Evolutionary conservation across 306 rosid species (phyloP).

Genomic region (Rosa multiflora): DNA sequence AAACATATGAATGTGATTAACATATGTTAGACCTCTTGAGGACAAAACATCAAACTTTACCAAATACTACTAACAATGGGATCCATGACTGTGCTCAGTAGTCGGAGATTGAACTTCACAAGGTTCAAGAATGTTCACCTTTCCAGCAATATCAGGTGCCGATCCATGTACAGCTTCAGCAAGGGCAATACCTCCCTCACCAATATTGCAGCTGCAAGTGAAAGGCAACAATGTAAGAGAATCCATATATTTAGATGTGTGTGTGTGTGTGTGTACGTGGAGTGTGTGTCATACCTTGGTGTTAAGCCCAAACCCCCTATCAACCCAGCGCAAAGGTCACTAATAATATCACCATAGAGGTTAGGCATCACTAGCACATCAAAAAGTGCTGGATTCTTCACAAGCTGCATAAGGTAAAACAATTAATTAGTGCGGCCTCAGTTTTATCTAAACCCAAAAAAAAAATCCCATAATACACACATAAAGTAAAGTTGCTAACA

Average conservation of each 20-base stretch:
- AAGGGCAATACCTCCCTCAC: constrained; percentile 98
- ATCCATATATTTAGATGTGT: neutral
- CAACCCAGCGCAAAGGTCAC: constrained; percentile 99
- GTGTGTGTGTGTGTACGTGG: neutral
- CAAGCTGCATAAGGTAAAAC: constrained; percentile 64
- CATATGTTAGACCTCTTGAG: neutral
- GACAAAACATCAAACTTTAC: neutral
- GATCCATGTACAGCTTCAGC: constrained; percentile 99
- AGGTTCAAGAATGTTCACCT: constrained; percentile 47
- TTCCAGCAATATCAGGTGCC: constrained; percentile 99
- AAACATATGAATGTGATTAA: neutral
- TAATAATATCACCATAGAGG: constrained; percentile 96
- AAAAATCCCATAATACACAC: neutral
- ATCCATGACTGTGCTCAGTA: neutral
- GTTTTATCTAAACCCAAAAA: neutral
- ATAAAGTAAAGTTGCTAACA: neutral
- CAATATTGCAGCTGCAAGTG: constrained; percentile 80
- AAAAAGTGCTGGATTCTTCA: constrained; percentile 92
- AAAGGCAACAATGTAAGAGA: constrained; percentile 28
- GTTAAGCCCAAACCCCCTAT: constrained; percentile 98
- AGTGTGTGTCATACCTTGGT: constrained; percentile 54
- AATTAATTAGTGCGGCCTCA: constrained; percentile 4
- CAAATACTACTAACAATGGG: neutral
- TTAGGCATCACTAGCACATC: constrained; percentile 99
- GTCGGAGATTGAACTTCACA: neutral